Evolutionary conservation across 2,329 filamentous ascomycete genomes (phyloP).

Genomic region (Alternaria sp.): DNA sequence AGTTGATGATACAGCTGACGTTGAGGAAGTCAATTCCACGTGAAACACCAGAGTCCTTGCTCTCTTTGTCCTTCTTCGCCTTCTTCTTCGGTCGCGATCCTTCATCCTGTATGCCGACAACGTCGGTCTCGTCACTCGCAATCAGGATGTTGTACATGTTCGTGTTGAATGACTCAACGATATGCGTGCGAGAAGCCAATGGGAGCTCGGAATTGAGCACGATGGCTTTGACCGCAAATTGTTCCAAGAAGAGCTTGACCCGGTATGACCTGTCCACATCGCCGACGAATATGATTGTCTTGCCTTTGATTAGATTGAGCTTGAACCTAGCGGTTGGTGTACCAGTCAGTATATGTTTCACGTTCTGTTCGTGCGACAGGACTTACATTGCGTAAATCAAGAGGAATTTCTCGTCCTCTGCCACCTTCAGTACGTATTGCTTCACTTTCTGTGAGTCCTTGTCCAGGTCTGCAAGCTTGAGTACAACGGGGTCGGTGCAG

Average conservation of each 20-base stretch:
- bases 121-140: slow-evolving; percentile 89
- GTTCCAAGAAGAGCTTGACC: slow-evolving; percentile 93
- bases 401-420: slow-evolving; percentile 97
- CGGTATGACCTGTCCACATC: slow-evolving; percentile 92
- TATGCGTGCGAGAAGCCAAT: slow-evolving; percentile 90
- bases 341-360: not conserved
- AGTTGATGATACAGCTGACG: slow-evolving; percentile 85
- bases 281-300: slow-evolving; percentile 77
- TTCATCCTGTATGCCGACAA: slow-evolving; percentile 68
- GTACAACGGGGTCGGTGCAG: slow-evolving; percentile 78
- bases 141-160: slow-evolving; percentile 98
- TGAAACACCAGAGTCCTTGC: slow-evolving; percentile 92
- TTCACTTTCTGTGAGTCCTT: slow-evolving; percentile 78
- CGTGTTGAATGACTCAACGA: slow-evolving; percentile 97
- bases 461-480: slow-evolving; percentile 86
- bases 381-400: slow-evolving; percentile 90
- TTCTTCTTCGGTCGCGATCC: slow-evolving; percentile 60
- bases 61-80: slow-evolving; percentile 67
- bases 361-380: slow-evolving; percentile 56
- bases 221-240: slow-evolving; percentile 93
- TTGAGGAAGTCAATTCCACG: slow-evolving; percentile 97
- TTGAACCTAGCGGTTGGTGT: not conserved
- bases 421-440: slow-evolving; percentile 90
- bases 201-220: slow-evolving; percentile 95
- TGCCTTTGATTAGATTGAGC: not conserved